Conservation (phyloP, 768 basidiomycete genomes). For the Asterophora parasitica region DNA sequence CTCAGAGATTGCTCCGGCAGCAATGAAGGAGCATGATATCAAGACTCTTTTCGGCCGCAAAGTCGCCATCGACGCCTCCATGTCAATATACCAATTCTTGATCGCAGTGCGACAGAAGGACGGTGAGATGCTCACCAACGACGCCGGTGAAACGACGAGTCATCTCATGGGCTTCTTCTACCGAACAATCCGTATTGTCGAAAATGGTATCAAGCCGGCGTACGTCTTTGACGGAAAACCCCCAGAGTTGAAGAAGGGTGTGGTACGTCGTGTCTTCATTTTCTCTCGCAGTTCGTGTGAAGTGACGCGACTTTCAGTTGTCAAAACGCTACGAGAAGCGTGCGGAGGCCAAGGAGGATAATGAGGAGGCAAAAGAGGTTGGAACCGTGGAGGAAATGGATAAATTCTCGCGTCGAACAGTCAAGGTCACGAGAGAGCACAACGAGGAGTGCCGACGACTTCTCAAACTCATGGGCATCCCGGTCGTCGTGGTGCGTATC, state of each 20-base stretch:
- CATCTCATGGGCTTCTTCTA: constrained; percentile 99
- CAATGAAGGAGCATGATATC: constrained; percentile 91
- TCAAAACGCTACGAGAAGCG: constrained; percentile 90
- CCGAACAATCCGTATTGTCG: constrained; percentile 93
- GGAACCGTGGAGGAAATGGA: constrained; percentile 94
- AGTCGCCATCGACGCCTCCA: constrained; percentile 97
- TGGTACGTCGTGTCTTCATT: constrained; percentile 54
- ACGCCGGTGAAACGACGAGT: constrained; percentile 96
- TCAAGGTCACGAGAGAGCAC: constrained; percentile 92
- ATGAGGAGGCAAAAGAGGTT: constrained; percentile 94
- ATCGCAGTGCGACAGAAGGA: constrained; percentile 96
- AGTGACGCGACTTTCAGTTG: constrained; percentile 48
- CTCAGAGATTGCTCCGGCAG: constrained; percentile 82
- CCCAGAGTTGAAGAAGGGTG: constrained; percentile 93
- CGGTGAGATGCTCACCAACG: constrained; percentile 94
- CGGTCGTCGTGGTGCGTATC: constrained; percentile 75
- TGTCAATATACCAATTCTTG: constrained; percentile 96
- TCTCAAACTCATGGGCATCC: constrained; percentile 93
- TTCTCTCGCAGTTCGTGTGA: too few relatives aligned
- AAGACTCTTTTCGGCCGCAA: constrained; percentile 97
- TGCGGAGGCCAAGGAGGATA: constrained; percentile 91
- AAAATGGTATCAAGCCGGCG: constrained; percentile 96
- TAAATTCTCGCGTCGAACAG: constrained; percentile 81
- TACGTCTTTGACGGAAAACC: constrained; percentile 99
- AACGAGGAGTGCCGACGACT: constrained; percentile 92